A percentile compares a stretch with the other conserved stretches of the same genome.
Conservation (phyloP, 208 protist genomes). For the Wallacemonas rigidus region DNA sequence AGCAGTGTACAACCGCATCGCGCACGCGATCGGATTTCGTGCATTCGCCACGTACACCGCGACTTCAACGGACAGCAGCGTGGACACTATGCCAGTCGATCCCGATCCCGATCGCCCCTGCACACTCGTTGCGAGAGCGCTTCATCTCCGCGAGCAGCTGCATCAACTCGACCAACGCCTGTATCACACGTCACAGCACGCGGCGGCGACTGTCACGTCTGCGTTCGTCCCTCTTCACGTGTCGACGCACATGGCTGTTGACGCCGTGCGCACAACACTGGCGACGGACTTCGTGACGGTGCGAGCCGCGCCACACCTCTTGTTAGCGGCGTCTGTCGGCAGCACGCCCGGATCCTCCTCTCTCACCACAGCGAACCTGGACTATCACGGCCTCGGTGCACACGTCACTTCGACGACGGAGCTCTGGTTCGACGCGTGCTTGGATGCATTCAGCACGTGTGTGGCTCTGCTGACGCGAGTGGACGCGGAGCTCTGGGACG, state of each 20-base stretch:
- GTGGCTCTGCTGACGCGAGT: background rate
- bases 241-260: background rate
- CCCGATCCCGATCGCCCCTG: background rate
- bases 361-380: background rate
- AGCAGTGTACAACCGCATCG: background rate
- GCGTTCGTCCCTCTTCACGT: background rate
- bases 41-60: too few relatives aligned
- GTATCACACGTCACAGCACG: background rate
- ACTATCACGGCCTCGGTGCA: too few relatives aligned
- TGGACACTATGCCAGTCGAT: background rate
- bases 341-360: too few relatives aligned
- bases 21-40: background rate
- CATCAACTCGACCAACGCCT: background rate
- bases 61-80: background rate
- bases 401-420: background rate
- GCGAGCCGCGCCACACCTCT: background rate
- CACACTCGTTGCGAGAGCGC: background rate
- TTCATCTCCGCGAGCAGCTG: background rate
- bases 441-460: background rate
- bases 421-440: slow-evolving; percentile 10
- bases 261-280: background rate
- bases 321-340: background rate
- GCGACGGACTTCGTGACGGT: background rate
- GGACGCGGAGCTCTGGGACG: background rate
- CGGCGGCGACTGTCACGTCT: background rate